These are phyloP conservation scores for Beauveria scarabaeidicola DNA, from an alignment of 2,329 filamentous ascomycete species.

Conservation along the genomic window DNA sequence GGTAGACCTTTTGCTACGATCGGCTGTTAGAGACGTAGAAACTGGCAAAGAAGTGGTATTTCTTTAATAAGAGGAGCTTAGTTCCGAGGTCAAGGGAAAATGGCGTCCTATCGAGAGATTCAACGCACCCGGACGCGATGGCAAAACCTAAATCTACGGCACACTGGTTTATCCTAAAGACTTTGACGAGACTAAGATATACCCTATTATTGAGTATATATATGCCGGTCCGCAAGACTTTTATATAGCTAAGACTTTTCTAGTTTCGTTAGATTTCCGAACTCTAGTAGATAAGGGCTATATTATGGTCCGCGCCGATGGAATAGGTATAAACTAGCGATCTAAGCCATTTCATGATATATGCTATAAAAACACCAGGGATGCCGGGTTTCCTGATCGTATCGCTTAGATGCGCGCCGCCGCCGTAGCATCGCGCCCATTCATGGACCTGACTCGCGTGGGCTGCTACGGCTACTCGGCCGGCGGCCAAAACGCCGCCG, in stretches of 20 bases:
- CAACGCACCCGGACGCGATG: conserved; percentile 19
- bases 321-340: conserved; percentile 26
- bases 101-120: conserved; percentile 20
- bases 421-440: conserved; percentile 17
- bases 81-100: conserved; percentile 7
- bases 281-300: conserved; percentile 22
- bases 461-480: conserved; percentile 23
- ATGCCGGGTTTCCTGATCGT: conserved; percentile 22
- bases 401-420: conserved; percentile 23
- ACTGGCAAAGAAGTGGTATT: conserved; percentile 14
- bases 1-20: conserved; percentile 16
- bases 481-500: conserved; percentile 22
- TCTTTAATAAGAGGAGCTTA: conserved; percentile 12
- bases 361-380: conserved; percentile 22
- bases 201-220: conserved; percentile 22
- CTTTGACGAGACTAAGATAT: conserved; percentile 19
- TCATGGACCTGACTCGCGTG: conserved; percentile 21
- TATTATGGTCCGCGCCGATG: conserved; percentile 22
- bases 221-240: conserved; percentile 21
- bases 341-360: conserved; percentile 23
- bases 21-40: conserved; percentile 15
- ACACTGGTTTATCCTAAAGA: conserved; percentile 19
- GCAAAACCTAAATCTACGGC: conserved; percentile 19
- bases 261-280: conserved; percentile 13
- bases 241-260: conserved; percentile 20